Evolutionary conservation across 768 basidiomycete genomes (phyloP), one percentile per base, ranked within the genome.

Genomic region (Hemileccinum impolitum): DNA sequence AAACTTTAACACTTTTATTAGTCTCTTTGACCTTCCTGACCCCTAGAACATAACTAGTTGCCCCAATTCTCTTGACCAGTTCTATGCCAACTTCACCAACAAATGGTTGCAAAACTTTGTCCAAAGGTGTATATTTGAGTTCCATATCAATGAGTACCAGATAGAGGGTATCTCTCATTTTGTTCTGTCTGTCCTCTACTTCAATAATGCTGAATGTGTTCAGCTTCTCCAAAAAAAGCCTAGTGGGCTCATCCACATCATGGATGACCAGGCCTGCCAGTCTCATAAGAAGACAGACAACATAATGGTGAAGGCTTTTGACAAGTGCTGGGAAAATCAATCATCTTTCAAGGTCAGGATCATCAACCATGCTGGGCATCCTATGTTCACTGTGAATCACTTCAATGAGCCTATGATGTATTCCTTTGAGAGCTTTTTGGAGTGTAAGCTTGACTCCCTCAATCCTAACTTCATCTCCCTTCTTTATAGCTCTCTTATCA

Each of bases 181-280:
- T 45, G 78, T 88, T 3, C 88, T 89, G 0, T 72, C 80, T 26
- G 71, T 90, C 0, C 79, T 85, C 0, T 94, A 87, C 73, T 91
- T 91, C 64, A 91, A 95, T 70, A 98, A 97, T 66, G 66, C 85
- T 8, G 94, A 97, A 63, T 93, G 90, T 57, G 69, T 98, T 25
- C 81, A 91, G 8, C 74, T 99, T 26, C 71, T 98, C 36, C 87
- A 93, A 63, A 86, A 91, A 62, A 75, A 75, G 46, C n/a, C n/a
- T n/a, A n/a, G n/a, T n/a, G n/a, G n/a, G n/a, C n/a, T n/a, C 93
- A 84, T 97, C 45, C 92, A 95, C 60, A 97, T 98, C 68, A 91
- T 97, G 87, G 94, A 98, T 62, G n/a, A n/a, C n/a, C n/a, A n/a
- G n/a, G 95, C 94, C 1, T 78, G 87, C 12, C 77, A 89, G 32